Evolutionary conservation across 2,329 filamentous ascomycete genomes (phyloP), one percentile per base, ranked within the genome.

Genomic region (Cladosporium sp.): DNA sequence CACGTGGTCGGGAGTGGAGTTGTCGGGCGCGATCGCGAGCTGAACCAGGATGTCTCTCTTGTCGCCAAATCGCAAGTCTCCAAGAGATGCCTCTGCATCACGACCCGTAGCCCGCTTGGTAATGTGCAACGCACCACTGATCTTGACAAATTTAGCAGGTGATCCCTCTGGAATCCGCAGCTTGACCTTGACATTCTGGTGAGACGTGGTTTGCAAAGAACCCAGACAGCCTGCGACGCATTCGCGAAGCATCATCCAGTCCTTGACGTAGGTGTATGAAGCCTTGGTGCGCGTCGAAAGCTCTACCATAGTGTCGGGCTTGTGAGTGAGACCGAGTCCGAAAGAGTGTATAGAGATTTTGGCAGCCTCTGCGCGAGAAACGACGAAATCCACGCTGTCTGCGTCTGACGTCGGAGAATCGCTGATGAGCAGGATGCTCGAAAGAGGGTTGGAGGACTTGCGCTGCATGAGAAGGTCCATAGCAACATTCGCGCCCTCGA

Each of bases 221-320:
- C 93, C 93, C 22, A 99, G 75, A 63, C 92, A 97, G 38, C 93
- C 93, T 19, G 91, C 93, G 39, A 96, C 79, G 67, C 93, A 97
- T 69, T 99, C 93, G 22, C 93, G 86, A 30, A 99, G 80, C 92
- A 97, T 99, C 92, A 97, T 97, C 93, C 93, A 99, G 69, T 99
- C 93, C 72, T 97, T 99, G 60, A 99, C 91, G 63, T 97, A 99
- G 1, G 90, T 95, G 65, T 97, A 99, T 1, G 90, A 95, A 4
- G 91, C 93, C 73, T 97, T 99, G 3, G 93, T 99, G 54, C 90
- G 82, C 6, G 88, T 93, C 1, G 93, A 97, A 11, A 99, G 76
- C 70, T 97, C 92, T 56, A 99, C 96, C 90, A 99, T 95, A 1
- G 91, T 96, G 66, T 99, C 93, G 4, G 93, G 93, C 71, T 97